Percentiles rank a stretch among this genome's conserved stretches.
These are phyloP conservation scores for Termitomyces bulborhizus DNA, from an alignment of 768 basidiomycete species.

Conservation along the genomic window DNA sequence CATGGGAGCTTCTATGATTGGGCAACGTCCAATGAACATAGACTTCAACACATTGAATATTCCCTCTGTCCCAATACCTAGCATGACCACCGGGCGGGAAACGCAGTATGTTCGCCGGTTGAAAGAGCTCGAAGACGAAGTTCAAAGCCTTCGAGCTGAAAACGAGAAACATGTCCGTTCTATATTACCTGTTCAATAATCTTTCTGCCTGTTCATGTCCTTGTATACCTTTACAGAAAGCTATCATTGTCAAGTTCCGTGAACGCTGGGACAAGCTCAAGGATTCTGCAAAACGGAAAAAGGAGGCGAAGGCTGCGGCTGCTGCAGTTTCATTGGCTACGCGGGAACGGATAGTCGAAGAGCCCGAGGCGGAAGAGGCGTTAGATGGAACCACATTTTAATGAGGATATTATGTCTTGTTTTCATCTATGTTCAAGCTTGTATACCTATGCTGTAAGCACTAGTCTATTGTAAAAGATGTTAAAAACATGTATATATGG, in stretches of 20 bases:
- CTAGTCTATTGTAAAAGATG: not conserved
- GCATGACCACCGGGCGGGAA: slow-evolving; percentile 47
- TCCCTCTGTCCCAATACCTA: slow-evolving; percentile 42
- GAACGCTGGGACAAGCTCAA: slow-evolving; percentile 90
- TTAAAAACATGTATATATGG: too few relatives aligned
- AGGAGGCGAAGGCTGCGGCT: slow-evolving; percentile 60
- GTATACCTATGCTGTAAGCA: slow-evolving; percentile 6
- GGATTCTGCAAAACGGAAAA: slow-evolving; percentile 82
- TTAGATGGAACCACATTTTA: slow-evolving; percentile 28
- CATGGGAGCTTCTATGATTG: slow-evolving; percentile 62
- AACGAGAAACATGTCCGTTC: slow-evolving; percentile 75
- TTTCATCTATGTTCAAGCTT: not conserved
- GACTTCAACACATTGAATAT: slow-evolving; percentile 54
- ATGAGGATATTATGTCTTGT: not conserved
- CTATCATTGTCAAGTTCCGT: slow-evolving; percentile 75
- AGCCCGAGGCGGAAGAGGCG: slow-evolving; percentile 51
- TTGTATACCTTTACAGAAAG: slow-evolving; percentile 46
- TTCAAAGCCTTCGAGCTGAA: slow-evolving; percentile 53
- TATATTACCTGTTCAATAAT: slow-evolving; percentile 4
- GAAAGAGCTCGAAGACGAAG: slow-evolving; percentile 79
- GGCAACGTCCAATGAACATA: slow-evolving; percentile 39
- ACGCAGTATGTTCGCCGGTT: slow-evolving; percentile 54
- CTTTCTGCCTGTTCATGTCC: slow-evolving; percentile 5
- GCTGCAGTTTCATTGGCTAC: slow-evolving; percentile 38
- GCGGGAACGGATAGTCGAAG: slow-evolving; percentile 70